Percentiles rank a stretch among this genome's conserved stretches.
Evolutionary conservation across 2,329 filamentous ascomycete genomes (phyloP).

Genomic region (Fusarium cicatricum): DNA sequence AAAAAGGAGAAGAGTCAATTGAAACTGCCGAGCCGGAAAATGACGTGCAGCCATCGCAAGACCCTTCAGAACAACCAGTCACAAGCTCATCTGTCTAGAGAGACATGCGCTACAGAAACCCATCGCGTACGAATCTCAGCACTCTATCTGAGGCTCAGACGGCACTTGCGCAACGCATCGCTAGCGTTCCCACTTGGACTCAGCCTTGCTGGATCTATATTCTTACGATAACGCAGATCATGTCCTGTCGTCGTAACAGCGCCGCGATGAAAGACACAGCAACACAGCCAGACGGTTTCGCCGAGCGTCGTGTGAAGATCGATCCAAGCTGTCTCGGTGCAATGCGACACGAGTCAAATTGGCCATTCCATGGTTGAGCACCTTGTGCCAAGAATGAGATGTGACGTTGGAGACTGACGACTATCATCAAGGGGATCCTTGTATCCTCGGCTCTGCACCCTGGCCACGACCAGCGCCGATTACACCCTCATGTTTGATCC

Average conservation of each 20-base stretch:
- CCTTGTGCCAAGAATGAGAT: slow-evolving; percentile 23
- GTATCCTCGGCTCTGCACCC: background rate
- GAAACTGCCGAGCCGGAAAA: background rate
- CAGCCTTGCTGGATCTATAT: slow-evolving; percentile 22
- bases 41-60: background rate
- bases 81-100: background rate
- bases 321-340: slow-evolving; percentile 6
- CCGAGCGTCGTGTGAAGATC: slow-evolving; percentile 1
- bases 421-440: slow-evolving; percentile 13
- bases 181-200: slow-evolving; percentile 24
- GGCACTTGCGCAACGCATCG: slow-evolving; percentile 30
- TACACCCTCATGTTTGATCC: no score
- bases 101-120: slow-evolving; percentile 15
- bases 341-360: slow-evolving; percentile 11
- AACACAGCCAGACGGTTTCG: slow-evolving; percentile 1
- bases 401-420: slow-evolving; percentile 30
- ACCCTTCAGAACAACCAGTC: background rate
- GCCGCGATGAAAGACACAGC: slow-evolving; percentile 7
- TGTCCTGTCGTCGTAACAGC: slow-evolving; percentile 19
- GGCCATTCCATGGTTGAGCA: slow-evolving; percentile 13
- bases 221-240: slow-evolving; percentile 20
- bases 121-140: slow-evolving; percentile 12
- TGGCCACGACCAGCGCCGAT: no score
- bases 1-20: background rate
- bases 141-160: slow-evolving; percentile 22